phyloP scores from a whole-genome alignment of 306 rosid species.

The Gastrolobium villosum region DNA sequence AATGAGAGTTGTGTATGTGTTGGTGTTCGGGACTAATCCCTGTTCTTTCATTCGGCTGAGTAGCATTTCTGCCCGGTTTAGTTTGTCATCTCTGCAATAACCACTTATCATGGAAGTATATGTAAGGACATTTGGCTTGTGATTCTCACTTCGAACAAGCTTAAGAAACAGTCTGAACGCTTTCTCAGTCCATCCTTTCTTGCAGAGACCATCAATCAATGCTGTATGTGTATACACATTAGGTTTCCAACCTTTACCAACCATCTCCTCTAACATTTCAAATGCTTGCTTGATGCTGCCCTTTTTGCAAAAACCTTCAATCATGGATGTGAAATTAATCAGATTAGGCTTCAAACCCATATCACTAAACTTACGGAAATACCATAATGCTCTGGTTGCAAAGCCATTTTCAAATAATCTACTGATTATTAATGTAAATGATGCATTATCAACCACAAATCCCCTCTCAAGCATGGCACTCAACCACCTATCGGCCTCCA shows the following conservation, averaged over 20 bases:
- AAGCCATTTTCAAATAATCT: slow-evolving; percentile 68
- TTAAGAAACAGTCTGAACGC: slow-evolving; percentile 92
- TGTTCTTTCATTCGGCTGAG: slow-evolving; percentile 90
- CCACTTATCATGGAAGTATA: slow-evolving; percentile 94
- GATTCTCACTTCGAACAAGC: slow-evolving; percentile 85
- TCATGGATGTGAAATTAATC: slow-evolving; percentile 77
- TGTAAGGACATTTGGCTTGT: slow-evolving; percentile 85
- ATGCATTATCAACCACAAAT: slow-evolving; percentile 73
- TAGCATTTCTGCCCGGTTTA: slow-evolving; percentile 89
- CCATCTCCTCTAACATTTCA: slow-evolving; percentile 98
- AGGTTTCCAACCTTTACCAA: slow-evolving; percentile 90
- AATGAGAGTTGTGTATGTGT: slow-evolving; percentile 78
- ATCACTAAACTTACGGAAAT: slow-evolving; percentile 64
- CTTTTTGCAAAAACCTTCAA: slow-evolving; percentile 85
- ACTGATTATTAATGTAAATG: slow-evolving; percentile 65
- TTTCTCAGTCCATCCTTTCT: slow-evolving; percentile 98
- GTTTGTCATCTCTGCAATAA: slow-evolving; percentile 74
- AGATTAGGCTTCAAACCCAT: slow-evolving; percentile 84
- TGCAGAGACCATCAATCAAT: slow-evolving; percentile 85
- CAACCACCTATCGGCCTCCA: slow-evolving; percentile 88
- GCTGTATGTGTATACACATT: slow-evolving; percentile 86
- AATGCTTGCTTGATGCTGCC: slow-evolving; percentile 96
- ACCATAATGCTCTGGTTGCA: slow-evolving; percentile 69
- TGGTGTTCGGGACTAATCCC: slow-evolving; percentile 79
- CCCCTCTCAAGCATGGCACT: slow-evolving; percentile 72